Percentiles rank a stretch among this genome's conserved stretches.
Evolutionary conservation across 2,329 filamentous ascomycete species (phyloP).

Genomic region (Aphanocladium album): DNA sequence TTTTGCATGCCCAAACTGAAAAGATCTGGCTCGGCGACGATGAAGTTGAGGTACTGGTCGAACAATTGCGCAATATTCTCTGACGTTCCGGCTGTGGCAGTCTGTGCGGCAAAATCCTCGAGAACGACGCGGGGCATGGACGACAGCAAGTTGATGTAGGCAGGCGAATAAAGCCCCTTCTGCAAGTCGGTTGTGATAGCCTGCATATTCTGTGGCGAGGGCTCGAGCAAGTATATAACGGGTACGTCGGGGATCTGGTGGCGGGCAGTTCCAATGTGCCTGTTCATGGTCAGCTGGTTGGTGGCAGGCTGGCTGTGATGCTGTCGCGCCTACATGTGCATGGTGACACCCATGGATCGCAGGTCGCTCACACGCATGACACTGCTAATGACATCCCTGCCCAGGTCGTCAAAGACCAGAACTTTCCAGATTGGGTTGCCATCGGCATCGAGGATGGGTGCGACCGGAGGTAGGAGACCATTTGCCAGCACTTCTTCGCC

Average conservation of each 20-base stretch:
- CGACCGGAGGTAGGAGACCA: constrained; percentile 61
- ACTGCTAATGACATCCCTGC: constrained; percentile 93
- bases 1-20: constrained; percentile 93
- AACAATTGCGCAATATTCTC: constrained; percentile 90
- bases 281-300: constrained; percentile 25
- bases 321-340: constrained; percentile 66
- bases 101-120: constrained; percentile 90
- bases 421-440: constrained; percentile 98
- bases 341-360: constrained; percentile 88
- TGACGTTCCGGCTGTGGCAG: constrained; percentile 75
- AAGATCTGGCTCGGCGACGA: constrained; percentile 90
- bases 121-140: constrained; percentile 85
- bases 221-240: constrained; percentile 93
- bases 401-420: constrained; percentile 86
- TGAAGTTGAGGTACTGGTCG: constrained; percentile 96
- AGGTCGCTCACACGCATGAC: constrained; percentile 92
- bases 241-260: constrained; percentile 95
- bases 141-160: constrained; percentile 95
- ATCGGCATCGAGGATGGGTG: constrained; percentile 78
- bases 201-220: constrained; percentile 73
- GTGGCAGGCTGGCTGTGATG: background rate
- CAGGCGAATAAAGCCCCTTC: constrained; percentile 82
- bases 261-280: constrained; percentile 74
- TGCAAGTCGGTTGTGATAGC: constrained; percentile 80
- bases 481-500: constrained; percentile 60